A percentile compares a stretch with the other conserved stretches of the same genome.
Conservation (phyloP, 768 basidiomycete genomes). For the Mycena metata region DNA sequence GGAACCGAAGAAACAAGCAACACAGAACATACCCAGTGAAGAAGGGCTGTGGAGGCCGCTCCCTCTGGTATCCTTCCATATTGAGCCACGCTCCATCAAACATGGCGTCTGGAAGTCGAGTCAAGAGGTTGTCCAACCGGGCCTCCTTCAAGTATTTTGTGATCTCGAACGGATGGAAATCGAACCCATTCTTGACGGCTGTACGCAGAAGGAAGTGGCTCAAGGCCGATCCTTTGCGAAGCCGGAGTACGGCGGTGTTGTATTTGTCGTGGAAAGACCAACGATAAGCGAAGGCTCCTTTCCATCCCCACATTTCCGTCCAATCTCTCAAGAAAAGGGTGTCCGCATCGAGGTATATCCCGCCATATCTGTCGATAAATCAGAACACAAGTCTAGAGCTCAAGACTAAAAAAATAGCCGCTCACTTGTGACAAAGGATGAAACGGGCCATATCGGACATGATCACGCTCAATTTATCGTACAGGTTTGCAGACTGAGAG, state of each 20-base stretch:
- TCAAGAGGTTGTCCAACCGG: slow-evolving; percentile 82
- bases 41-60: slow-evolving; percentile 95
- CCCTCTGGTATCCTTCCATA: slow-evolving; percentile 91
- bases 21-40: slow-evolving; percentile 78
- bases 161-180: slow-evolving; percentile 98
- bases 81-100: slow-evolving; percentile 98
- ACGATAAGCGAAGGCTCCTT: slow-evolving; percentile 97
- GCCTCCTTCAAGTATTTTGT: slow-evolving; percentile 93
- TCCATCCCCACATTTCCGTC: slow-evolving; percentile 98
- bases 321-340: slow-evolving; percentile 97
- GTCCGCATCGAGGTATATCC: slow-evolving; percentile 97
- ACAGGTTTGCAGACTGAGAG: slow-evolving; percentile 85
- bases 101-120: slow-evolving; percentile 94
- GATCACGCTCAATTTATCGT: slow-evolving; percentile 93
- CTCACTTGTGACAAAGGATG: slow-evolving; percentile 81
- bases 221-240: slow-evolving; percentile 93
- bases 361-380: slow-evolving; percentile 81
- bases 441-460: slow-evolving; percentile 98
- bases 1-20: slow-evolving; percentile 4
- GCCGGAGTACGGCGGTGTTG: slow-evolving; percentile 95
- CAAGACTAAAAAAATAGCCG: neutral
- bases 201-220: slow-evolving; percentile 95
- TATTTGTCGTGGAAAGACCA: slow-evolving; percentile 72
- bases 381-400: neutral
- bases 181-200: slow-evolving; percentile 91